Conservation (phyloP, 139 green algal species). For the Ostreobium quekettii region DNA sequence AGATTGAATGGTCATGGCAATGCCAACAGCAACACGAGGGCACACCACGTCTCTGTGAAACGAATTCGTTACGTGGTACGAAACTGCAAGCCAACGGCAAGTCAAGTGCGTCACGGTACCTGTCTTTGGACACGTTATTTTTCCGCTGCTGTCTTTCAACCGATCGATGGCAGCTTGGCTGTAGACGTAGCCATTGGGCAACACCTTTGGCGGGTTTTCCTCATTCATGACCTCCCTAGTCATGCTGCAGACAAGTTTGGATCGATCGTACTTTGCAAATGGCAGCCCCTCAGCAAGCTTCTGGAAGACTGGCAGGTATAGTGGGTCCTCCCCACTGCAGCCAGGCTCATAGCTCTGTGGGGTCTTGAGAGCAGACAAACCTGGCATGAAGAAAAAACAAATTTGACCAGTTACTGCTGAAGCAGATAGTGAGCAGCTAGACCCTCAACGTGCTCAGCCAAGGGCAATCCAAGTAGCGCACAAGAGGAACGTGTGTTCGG, state of each 20-base stretch:
- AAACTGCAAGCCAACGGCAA: no score
- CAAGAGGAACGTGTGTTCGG: no score
- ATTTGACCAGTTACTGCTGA: conserved; percentile 19
- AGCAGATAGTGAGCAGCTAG: no score
- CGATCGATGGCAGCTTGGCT: conserved; percentile 42
- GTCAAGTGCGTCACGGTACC: conserved; percentile 27
- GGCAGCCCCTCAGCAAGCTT: conserved; percentile 67
- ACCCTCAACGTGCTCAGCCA: no score
- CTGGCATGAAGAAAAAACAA: conserved; percentile 55
- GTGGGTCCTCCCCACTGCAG: conserved; percentile 58
- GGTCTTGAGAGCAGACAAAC: conserved; percentile 78
- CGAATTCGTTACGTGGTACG: no score
- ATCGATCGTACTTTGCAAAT: conserved; percentile 74
- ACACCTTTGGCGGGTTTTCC: conserved; percentile 83
- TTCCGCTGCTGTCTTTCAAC: conserved; percentile 32
- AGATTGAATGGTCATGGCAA: no score
- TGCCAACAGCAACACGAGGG: no score
- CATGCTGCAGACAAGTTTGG: conserved; percentile 81
- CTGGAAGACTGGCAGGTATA: conserved; percentile 61
- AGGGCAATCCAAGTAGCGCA: no score
- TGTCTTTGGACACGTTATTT: conserved; percentile 55
- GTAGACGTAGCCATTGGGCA: conserved; percentile 88
- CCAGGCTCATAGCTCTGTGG: conserved; percentile 39
- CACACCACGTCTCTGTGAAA: no score
- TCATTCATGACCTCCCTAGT: conserved; percentile 79